Base-by-base conservation (phyloP, 768 basidiomycete genomes). In the Leccinum imitatum region DNA sequence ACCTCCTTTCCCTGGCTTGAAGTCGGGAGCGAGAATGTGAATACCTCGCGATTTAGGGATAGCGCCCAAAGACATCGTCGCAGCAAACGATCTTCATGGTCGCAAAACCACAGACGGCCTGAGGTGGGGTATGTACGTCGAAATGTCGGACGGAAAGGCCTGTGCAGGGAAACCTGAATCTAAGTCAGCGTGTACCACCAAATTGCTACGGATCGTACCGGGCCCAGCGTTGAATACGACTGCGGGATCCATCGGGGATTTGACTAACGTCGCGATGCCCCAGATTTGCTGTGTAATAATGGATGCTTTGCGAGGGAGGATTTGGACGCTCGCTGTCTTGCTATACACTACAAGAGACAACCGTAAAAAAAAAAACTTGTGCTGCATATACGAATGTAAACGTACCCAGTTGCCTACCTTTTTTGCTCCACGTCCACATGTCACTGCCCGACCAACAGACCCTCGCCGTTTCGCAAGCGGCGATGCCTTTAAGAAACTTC, bases 401-500 rank as follows among this genome's bases (percentile, higher is more conserved):
- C 80, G 57, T 61, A 86, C 95, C 95, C 5, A 98, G 80, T 71
- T 99, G 97, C 1, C 97, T 96, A 44, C 81, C 82, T 72, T 98
- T 97, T 23, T 88, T 91, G 0, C 97, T 97, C 95, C 95, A 98
- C 0, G 93, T 93, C 71, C 82, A 95, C 2, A 93, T 82, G 47
- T 84, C 77, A 10, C 71, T 73, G 4, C 77, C 76, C 1, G 93
- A 95, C 91, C 93, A 97, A 73, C 93, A 95, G 6, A 87, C 93
- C 14, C 91, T 94, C 17, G 93, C 89, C 19, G 83, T 86, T 69
- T 91, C 89, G 65, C 89, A 91, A 0, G 95, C 94, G 0, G 95
- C 90, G 9, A 97, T 82, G 30, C 96, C 97, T 30, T 76, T 75
- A 3, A 96, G 87, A 27, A 79, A 62, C 79, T 86, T 89, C 64